A percentile compares a stretch with the other conserved stretches of the same genome.
Evolutionary conservation across 2,329 filamentous ascomycete species (phyloP).

Genomic region (Trichoderma sp.): DNA sequence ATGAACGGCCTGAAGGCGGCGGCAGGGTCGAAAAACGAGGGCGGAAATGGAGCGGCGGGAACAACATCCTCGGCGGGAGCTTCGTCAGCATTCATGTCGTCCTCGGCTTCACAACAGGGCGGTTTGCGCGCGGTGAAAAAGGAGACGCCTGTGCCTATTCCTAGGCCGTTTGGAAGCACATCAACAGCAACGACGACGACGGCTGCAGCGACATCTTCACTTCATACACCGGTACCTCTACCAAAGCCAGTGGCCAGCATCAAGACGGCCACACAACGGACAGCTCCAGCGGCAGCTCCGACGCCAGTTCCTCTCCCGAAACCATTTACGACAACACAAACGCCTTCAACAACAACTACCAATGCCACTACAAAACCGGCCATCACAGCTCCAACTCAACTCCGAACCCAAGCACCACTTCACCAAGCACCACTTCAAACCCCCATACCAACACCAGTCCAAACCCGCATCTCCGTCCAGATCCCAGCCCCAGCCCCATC

Average conservation of each 20-base stretch:
- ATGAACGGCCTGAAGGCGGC: not conserved
- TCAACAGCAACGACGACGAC: not conserved
- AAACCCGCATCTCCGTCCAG: not conserved
- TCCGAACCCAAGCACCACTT: not conserved
- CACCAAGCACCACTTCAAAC: slow-evolving; percentile 36
- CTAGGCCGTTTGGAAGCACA: not conserved
- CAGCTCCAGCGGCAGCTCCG: not conserved
- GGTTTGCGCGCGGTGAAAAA: slow-evolving; percentile 28
- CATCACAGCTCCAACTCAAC: not conserved
- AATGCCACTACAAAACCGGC: not conserved
- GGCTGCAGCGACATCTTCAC: not conserved
- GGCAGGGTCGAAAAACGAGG: not conserved
- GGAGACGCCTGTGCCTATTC: slow-evolving; percentile 29
- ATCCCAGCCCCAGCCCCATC: not conserved
- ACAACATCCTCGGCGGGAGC: not conserved
- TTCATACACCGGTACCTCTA: slow-evolving; percentile 19
- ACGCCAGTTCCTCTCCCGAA: slow-evolving; percentile 8
- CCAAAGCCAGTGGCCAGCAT: not conserved
- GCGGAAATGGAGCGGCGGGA: slow-evolving; percentile 2
- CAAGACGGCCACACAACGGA: not conserved
- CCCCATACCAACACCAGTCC: slow-evolving; percentile 23
- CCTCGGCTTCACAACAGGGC: slow-evolving; percentile 20
- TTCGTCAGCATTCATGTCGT: too few species aligned
- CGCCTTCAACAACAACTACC: not conserved
- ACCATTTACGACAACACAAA: not conserved